Base-by-base conservation (phyloP, 768 basidiomycete species). In the Sarcomyxa edulis region DNA sequence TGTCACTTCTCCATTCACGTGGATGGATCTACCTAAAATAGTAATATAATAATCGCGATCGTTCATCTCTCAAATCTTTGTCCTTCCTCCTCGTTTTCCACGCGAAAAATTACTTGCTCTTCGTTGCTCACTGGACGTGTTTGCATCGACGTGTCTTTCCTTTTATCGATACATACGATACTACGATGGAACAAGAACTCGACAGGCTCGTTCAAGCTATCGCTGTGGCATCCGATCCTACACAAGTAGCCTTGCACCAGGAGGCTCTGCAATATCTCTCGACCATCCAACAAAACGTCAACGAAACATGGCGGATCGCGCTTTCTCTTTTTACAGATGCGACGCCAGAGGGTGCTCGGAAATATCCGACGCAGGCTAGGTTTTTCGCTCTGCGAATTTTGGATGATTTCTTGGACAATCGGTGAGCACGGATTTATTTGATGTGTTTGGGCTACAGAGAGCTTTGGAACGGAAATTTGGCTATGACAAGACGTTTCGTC, bases 241-340 rank as follows among this genome's bases (percentile, higher is more conserved):
- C 69, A 10, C 84, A 81, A 59, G 68, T 65, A 39, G 57, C 73
- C 19, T 63, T 95, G 23, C 88, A 93, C 61, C 84, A 81, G 42
- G 84, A 94, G 58, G 94, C 94, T 23, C 69, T 96, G 49, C 78
- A 83, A 40, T 97, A 86, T 59, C 69, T 97, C 22, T 72, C 77
- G 20, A 76, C 71, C 40, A 70, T 96, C 45, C 84, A 88, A 51
- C 78, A 81, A 58, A 86, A 86, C 58, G 71, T 83, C 10, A 68
- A 71, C 44, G 74, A 75, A 46, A 78, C 80, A 14, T 97, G 94
- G 92, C 73, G 81, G 55, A 71, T 92, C 30, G 85, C 85, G 20
- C 69, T 92, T 44, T 67, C 76, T 23, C 68, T 90, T 31, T 92
- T 90, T 54, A 72, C 81, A 19, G 81, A 79, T 48, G 60, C 64